Conservation (phyloP, 2,329 filamentous ascomycete species). For the Sporothrix globosa region DNA sequence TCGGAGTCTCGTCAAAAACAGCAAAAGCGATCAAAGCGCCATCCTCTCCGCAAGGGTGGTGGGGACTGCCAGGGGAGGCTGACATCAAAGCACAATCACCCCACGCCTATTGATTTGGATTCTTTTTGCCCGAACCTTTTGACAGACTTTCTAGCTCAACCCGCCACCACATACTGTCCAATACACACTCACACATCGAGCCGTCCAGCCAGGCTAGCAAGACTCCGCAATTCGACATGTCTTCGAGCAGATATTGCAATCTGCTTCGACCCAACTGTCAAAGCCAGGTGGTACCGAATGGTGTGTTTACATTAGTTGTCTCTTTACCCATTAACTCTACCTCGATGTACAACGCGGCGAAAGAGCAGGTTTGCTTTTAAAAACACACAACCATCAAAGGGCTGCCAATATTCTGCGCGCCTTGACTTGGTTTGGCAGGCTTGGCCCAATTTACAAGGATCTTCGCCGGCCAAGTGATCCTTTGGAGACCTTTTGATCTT, state of each 20-base stretch:
- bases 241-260: not conserved
- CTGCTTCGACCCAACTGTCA: not conserved
- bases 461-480: not conserved
- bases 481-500: not conserved
- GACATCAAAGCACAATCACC: conserved; percentile 12
- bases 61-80: not conserved
- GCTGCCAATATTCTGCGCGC: not conserved
- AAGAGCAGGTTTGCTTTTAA: not conserved
- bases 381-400: not conserved
- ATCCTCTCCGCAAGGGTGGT: conserved; percentile 9
- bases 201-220: not conserved
- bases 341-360: not conserved
- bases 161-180: not conserved
- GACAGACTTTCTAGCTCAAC: not conserved
- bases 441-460: not conserved
- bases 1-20: not conserved
- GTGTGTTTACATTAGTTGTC: not conserved
- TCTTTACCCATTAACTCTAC: not conserved
- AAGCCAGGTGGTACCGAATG: not conserved
- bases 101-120: not conserved
- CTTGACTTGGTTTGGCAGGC: not conserved
- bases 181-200: not conserved
- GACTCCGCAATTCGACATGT: conserved; percentile 5
- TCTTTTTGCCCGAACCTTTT: not conserved
- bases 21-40: conserved; percentile 24